Percentiles rank a stretch among this genome's conserved stretches.
Conservation (phyloP, 2,329 filamentous ascomycete species). For the Triangularia setosa region DNA sequence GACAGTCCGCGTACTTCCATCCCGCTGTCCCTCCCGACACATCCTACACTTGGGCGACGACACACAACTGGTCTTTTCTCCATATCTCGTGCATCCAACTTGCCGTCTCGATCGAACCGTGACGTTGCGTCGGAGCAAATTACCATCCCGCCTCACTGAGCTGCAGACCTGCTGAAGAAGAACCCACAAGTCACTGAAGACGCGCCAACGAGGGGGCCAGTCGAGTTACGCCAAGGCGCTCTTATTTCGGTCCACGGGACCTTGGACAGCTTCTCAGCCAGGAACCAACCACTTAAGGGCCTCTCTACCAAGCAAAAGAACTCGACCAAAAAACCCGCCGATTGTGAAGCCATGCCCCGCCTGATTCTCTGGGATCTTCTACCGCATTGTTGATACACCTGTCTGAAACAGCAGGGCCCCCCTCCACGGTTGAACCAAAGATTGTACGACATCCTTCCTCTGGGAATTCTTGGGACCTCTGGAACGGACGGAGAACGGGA, state of each 20-base stretch:
- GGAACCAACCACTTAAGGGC: not conserved
- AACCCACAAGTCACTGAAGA: not conserved
- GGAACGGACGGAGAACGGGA: constrained; percentile 15
- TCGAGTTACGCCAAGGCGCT: constrained; percentile 3
- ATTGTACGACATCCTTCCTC: constrained; percentile 21
- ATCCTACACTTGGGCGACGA: not conserved
- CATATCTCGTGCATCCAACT: constrained; percentile 2
- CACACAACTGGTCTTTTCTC: not conserved
- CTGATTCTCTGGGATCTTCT: constrained; percentile 20
- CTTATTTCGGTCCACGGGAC: constrained; percentile 1
- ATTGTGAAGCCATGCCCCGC: constrained; percentile 24
- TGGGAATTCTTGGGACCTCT: not conserved
- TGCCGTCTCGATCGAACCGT: not conserved
- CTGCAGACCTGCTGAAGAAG: not conserved
- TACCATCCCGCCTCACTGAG: not conserved
- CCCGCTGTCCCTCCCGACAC: not conserved
- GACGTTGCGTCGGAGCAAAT: constrained; percentile 2
- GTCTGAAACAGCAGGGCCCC: constrained; percentile 32
- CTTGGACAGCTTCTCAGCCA: constrained; percentile 1
- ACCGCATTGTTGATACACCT: constrained; percentile 34
- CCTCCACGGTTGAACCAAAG: constrained; percentile 21
- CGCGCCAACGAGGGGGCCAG: not conserved
- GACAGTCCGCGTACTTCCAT: not conserved
- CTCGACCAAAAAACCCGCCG: constrained; percentile 1
- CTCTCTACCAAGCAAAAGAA: not conserved